Base-by-base conservation (phyloP, 1,139 yeast species). In the Ogataea hybrid region DNA sequence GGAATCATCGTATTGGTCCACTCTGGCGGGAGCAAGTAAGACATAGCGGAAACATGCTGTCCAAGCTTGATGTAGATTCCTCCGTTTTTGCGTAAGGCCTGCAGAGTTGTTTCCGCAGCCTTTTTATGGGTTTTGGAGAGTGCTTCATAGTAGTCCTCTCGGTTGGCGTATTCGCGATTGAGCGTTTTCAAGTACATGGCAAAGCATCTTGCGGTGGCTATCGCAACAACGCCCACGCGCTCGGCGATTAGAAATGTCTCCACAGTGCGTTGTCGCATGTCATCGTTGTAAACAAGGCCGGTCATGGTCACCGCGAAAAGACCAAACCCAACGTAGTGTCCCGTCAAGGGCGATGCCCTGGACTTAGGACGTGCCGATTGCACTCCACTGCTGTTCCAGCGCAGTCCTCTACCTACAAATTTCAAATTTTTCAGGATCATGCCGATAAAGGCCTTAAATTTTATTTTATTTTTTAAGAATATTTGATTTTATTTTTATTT, bases 1-100 rank as follows among this genome's bases (percentile, higher is more conserved):
- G 97, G 96, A 29, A 83, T 73, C 97, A 92, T 92, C 0, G 97
- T 84, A 15, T 79, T 78, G 0, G 97, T 90, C 99, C 99, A 92
- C 65, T 94, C 97, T 10, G 68, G 72, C 0, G 99, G 98, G 45
- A 92, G 69, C 27, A 92, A 68, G 63, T 92, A 94, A 0, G 97
- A 87, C 73, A 92, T 73, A 0, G 97, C 97, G 25, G 92, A 78
- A 15, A 92, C 71, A 62, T 92, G 98, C 61, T 92, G 98, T 6
- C 99, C 98, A 35, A 92, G 69, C 61, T 94, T 94, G 62, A 92
- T 92, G 63, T 84, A 92, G 6, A 92, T 76, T 3, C 98, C 98
- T 12, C 96, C 97, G 58, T 92, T 92, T 27, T 70, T 72, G 55
- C 88, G 92, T 29, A 92, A 68, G 0, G 97, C 97, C 42, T 68